Conservation (phyloP, 2,329 filamentous ascomycete genomes). For the Emergomyces africanus region DNA sequence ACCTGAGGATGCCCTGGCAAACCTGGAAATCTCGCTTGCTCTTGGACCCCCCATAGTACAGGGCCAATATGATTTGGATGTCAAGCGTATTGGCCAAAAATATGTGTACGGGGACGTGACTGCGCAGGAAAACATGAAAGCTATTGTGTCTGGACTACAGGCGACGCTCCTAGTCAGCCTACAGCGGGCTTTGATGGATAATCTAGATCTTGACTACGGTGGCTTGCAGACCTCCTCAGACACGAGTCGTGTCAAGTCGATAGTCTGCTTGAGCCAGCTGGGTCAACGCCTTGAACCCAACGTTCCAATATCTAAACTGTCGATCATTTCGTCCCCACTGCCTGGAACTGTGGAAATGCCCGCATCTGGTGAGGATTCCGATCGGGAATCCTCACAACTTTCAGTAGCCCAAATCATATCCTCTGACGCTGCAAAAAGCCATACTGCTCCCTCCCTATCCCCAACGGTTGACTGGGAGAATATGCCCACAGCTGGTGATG, state of each 20-base stretch:
- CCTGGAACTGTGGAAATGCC: background rate
- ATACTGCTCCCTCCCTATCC: background rate
- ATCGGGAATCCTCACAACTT: background rate
- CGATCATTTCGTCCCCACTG: background rate
- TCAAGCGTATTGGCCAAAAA: slow-evolving; percentile 20
- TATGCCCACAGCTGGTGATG: background rate
- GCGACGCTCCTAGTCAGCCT: slow-evolving; percentile 23
- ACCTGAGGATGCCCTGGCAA: slow-evolving; percentile 1
- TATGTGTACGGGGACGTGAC: slow-evolving; percentile 26
- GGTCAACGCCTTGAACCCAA: slow-evolving; percentile 19
- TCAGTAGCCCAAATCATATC: background rate
- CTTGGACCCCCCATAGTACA: slow-evolving; percentile 25
- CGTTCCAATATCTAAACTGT: background rate
- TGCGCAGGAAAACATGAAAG: slow-evolving; percentile 27
- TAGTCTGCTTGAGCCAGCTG: slow-evolving; percentile 24
- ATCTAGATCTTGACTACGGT: slow-evolving; percentile 19
- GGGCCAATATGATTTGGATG: slow-evolving; percentile 23
- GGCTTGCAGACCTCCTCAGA: slow-evolving; percentile 25
- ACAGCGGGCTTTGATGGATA: slow-evolving; percentile 19
- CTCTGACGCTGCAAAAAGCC: background rate
- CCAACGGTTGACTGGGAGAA: background rate
- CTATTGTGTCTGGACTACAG: slow-evolving; percentile 28
- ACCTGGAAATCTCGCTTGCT: slow-evolving; percentile 23
- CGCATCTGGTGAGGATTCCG: background rate
- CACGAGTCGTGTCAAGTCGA: slow-evolving; percentile 21